These are phyloP conservation scores for Pseudovirgaria hyperparasitica DNA, from an alignment of 2,329 filamentous ascomycete genomes.

Conservation along the genomic window DNA sequence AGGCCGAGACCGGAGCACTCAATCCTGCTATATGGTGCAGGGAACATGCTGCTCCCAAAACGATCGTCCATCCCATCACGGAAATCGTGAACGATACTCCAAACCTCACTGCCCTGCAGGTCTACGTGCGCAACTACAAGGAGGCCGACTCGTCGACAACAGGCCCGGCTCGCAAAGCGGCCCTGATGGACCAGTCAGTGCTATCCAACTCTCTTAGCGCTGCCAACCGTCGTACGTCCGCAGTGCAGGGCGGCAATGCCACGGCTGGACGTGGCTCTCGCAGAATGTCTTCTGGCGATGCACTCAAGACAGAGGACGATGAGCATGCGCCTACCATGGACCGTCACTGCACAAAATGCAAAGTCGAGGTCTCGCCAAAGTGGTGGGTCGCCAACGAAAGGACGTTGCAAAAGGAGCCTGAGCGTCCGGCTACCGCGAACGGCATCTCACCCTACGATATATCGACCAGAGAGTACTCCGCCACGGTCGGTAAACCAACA, in stretches of 20 bases:
- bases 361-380: conserved; percentile 57
- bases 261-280: conserved; percentile 21
- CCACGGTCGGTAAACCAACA: conserved; percentile 5
- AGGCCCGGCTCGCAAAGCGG: conserved; percentile 86
- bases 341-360: conserved; percentile 33
- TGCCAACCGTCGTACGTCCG: too few relatives aligned
- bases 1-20: conserved; percentile 65
- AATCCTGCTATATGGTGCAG: conserved; percentile 86
- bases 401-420: conserved; percentile 5
- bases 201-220: too few relatives aligned
- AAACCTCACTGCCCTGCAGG: conserved; percentile 69
- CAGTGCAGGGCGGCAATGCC: too few relatives aligned
- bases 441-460: conserved; percentile 6
- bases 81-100: conserved; percentile 59
- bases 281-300: conserved; percentile 14
- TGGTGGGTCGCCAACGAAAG: too few relatives aligned
- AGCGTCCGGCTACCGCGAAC: conserved; percentile 10
- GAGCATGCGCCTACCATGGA: conserved; percentile 15
- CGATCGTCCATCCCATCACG: conserved; percentile 63
- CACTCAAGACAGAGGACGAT: conserved; percentile 23
- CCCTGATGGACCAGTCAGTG: conserved; percentile 55
- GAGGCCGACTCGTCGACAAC: conserved; percentile 85
- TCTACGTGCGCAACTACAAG: conserved; percentile 83
- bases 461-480: conserved; percentile 5
- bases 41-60: conserved; percentile 61